Base-by-base conservation (phyloP, 192 early-diverging fungal genomes). In the Coemansia sp. region DNA sequence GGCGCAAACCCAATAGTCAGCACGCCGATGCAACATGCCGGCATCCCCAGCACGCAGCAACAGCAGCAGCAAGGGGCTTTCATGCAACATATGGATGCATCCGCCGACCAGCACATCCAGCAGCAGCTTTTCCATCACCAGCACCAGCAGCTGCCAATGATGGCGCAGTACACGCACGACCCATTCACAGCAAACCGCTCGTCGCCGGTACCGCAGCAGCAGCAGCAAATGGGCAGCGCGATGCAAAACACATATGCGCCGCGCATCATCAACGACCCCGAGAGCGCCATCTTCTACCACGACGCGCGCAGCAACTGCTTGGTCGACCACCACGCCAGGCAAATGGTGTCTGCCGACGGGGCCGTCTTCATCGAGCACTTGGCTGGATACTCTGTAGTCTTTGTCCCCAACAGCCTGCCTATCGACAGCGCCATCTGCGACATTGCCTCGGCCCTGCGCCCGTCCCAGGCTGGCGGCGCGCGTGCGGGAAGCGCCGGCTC, bases 331-430 rank as follows among this genome's bases (percentile, higher is more conserved):
- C 38, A 46, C 44, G 73, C 69, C 20, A 67, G 73, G 15, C 73
- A 76, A 36, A 76, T 66, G 64, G 55, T 76, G 14, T 45, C 64
- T 10, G 48, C 34, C 9, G 73, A 76, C 52, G 62, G 67, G 18
- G 33, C 62, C 2, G 68, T 76, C 30, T 76, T 70, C 23, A 62
- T 76, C 53, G 73, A 76, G 68, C 73, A 76, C 53, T 46, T 76
- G 16, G 67, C 63, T 7, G 73, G 73, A 0, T 76, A 76, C 68
- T 44, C 58, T 38, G 62, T 76, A 2, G 68, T 76, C 8, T 76
- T 66, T 35, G 68, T 70, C 4, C 60, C 73, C 5, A 63, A 64
- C 41, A 56, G 64, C 38, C 34, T 34, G 38, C 58, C 44, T 21
- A 21, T 76, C 33, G 68, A 66, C 21, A 49, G 61, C 49, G 68